Evolutionary conservation across 129 eudicot species (phyloP).

Genomic region (Gnaphalium uliginosum): DNA sequence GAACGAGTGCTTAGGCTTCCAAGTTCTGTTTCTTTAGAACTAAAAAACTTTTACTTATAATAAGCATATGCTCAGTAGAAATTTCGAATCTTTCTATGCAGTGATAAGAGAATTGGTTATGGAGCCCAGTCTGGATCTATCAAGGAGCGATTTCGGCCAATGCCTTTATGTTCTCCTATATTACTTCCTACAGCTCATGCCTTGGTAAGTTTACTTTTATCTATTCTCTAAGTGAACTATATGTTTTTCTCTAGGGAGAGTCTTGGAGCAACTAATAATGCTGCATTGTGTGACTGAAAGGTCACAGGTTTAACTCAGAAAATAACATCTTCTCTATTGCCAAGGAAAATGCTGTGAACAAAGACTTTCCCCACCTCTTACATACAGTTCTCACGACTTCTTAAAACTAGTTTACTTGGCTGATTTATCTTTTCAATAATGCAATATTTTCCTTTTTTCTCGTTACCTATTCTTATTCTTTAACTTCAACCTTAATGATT

Average conservation of each 20-base stretch:
- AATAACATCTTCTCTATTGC: no score
- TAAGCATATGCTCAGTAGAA: constrained; percentile 16
- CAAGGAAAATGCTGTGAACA: no score
- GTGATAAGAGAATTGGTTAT: constrained; percentile 67
- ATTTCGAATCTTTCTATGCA: constrained; percentile 31
- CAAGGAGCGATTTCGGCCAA: constrained; percentile 86
- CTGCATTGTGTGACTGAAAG: not conserved
- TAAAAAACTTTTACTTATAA: not conserved
- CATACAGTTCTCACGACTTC: no score
- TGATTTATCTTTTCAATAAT: no score
- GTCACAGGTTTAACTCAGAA: no score
- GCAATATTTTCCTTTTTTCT: no score
- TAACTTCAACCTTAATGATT: no score
- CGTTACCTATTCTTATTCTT: no score
- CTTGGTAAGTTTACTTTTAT: constrained; percentile 49
- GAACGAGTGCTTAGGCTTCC: not conserved
- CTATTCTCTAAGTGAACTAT: constrained; percentile 17
- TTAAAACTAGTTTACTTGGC: no score
- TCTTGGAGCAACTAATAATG: not conserved
- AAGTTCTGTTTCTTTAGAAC: constrained; percentile 7
- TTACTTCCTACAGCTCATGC: constrained; percentile 94
- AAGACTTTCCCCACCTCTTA: no score
- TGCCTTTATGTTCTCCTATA: constrained; percentile 91
- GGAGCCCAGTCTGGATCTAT: constrained; percentile 54
- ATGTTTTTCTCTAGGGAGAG: not conserved